Percentiles rank a stretch among this genome's conserved stretches.
These are phyloP conservation scores for Apiospora malaysiana DNA, from an alignment of 2,329 filamentous ascomycete genomes.

Conservation along the genomic window DNA sequence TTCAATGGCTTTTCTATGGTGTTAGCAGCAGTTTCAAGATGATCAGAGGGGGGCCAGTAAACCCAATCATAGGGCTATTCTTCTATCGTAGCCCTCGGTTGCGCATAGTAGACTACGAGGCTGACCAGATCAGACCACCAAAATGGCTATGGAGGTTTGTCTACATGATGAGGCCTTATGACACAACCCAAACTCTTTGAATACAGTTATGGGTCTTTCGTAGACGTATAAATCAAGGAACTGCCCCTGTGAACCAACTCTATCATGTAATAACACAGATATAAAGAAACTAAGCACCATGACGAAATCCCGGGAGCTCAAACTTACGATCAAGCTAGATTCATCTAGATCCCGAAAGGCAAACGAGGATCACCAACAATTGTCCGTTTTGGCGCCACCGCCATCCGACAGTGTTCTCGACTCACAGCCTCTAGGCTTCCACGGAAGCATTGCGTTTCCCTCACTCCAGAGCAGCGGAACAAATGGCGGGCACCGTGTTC, in stretches of 20 bases:
- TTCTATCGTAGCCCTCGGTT: too few relatives aligned
- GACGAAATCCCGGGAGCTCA: neutral
- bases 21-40: neutral
- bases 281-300: neutral
- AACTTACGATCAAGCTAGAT: neutral
- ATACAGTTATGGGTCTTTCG: rapidly evolving
- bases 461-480: neutral
- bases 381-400: too few relatives aligned
- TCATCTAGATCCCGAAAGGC: neutral
- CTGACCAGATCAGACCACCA: too few relatives aligned
- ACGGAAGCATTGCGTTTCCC: neutral
- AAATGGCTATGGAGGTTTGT: too few relatives aligned
- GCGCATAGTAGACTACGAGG: too few relatives aligned
- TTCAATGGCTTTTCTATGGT: neutral
- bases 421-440: too few relatives aligned
- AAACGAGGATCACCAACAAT: neutral
- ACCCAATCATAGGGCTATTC: too few relatives aligned
- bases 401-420: neutral
- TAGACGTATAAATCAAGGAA: neutral
- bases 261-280: too few relatives aligned
- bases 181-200: neutral
- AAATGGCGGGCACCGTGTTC: too few relatives aligned
- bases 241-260: too few relatives aligned
- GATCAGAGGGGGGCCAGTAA: too few relatives aligned
- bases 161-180: too few relatives aligned